Conservation (phyloP, 2,329 filamentous ascomycete genomes). For the Venturia effusa region DNA sequence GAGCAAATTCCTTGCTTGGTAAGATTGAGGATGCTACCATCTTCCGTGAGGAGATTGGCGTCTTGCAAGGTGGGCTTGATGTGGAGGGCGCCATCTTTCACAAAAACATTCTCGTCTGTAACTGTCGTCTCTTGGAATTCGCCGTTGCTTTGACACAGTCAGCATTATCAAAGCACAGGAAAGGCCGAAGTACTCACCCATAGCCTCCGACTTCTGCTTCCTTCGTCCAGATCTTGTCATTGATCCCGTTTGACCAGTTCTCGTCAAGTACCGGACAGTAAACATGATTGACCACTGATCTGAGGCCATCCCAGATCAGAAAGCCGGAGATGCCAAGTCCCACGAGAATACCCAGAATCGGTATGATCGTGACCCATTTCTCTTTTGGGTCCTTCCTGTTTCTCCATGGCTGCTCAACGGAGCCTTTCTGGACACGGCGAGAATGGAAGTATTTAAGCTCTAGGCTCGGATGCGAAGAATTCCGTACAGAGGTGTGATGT, state of each 20-base stretch:
- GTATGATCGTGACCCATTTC: conserved; percentile 79
- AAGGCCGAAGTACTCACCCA: conserved; percentile 45
- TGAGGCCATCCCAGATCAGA: conserved; percentile 64
- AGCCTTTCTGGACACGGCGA: conserved; percentile 58
- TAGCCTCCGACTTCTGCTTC: conserved; percentile 67
- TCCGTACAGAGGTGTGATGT: background rate
- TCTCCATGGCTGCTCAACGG: conserved; percentile 68
- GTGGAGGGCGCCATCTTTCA: conserved; percentile 56
- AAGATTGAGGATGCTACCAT: conserved; percentile 56
- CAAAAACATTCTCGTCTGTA: conserved; percentile 61
- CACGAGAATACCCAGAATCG: conserved; percentile 57
- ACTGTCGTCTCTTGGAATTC: conserved; percentile 70
- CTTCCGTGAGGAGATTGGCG: conserved; percentile 49
- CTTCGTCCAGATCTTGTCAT: conserved; percentile 56
- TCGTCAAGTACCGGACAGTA: conserved; percentile 61
- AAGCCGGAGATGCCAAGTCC: conserved; percentile 60
- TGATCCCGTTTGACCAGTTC: conserved; percentile 49
- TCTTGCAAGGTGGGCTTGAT: conserved; percentile 75
- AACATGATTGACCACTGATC: conserved; percentile 60
- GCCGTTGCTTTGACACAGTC: conserved; percentile 47
- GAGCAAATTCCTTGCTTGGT: conserved; percentile 57
- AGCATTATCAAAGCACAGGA: conserved; percentile 4
- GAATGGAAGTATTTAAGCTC: conserved; percentile 57
- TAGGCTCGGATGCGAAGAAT: background rate
- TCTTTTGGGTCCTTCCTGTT: conserved; percentile 63